Evolutionary conservation across 2,329 filamentous ascomycete genomes (phyloP), one percentile per base, ranked within the genome.

Genomic region (Exophiala bonariae): DNA sequence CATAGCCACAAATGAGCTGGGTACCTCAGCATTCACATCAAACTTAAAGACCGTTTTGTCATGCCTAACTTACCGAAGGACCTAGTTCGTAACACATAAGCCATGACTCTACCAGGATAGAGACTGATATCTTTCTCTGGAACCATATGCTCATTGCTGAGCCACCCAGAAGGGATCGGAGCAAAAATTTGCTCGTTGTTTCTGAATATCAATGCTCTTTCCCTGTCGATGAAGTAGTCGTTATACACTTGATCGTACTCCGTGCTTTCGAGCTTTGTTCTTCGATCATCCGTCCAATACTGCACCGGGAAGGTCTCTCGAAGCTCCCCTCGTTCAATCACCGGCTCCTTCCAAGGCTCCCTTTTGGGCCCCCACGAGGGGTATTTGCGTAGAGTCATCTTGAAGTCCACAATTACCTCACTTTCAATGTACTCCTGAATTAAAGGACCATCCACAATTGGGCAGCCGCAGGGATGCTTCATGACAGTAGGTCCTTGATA

Each of bases 391-490:
- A 51, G 22, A 22, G 48, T 16, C 20, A 30, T 30, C 18, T 22
- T 33, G 35, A 58, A 47, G 33, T 57, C 54, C 14, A 57, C 41
- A 33, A 57, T 51, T 26, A 55, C 51, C 20, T 54, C 40, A 32
- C 51, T 49, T n/a, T 55, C 49, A 19, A 56, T 43, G 30, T 26
- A 11, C 23, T 26, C 23, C 11, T 26, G 23, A 26, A 26, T 26
- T 6, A 11, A 6, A 6, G 50, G 41, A 16, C 52, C 54, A 11
- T 38, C 41, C n/a, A 7, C 6, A 6, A 49, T 7, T 11, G 10
- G 11, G n/a, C 40, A 33, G 18, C 46, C 46, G 10, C 41, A 46
- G 13, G 46, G 46, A 22, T 49, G 46, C 7, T 41, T 34, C 17
- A 45, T 51, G 9, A 56, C 19, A 9, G 54, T 56, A 33, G 47